Conservation (phyloP, 2,329 filamentous ascomycete species). For the Xenoacremonium recifei region DNA sequence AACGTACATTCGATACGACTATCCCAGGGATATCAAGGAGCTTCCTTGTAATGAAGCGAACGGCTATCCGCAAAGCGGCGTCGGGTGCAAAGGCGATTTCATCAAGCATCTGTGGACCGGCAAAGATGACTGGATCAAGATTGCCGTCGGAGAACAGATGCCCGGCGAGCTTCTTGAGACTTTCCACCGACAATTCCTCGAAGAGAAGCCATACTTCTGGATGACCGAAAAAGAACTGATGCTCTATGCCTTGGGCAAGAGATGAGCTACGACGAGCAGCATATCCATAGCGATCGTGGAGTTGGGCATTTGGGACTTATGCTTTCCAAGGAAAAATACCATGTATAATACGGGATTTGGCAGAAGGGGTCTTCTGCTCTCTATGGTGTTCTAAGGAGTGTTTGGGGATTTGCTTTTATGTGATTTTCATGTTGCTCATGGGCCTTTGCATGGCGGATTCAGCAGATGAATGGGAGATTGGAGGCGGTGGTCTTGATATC, state of each 20-base stretch:
- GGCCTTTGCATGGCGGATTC: too few species aligned
- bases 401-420: slow-evolving; percentile 21
- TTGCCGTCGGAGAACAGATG: slow-evolving; percentile 36
- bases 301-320: too few species aligned
- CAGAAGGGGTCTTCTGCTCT: slow-evolving; percentile 14
- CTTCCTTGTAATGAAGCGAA: slow-evolving; percentile 43
- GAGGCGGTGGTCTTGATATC: too few species aligned
- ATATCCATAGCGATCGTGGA: too few species aligned
- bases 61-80: slow-evolving; percentile 38
- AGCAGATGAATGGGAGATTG: too few species aligned
- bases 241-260: slow-evolving; percentile 1
- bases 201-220: slow-evolving; percentile 33
- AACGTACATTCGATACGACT: slow-evolving; percentile 42
- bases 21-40: slow-evolving; percentile 37
- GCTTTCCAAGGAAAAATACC: slow-evolving; percentile 21
- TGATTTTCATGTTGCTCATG: too few species aligned
- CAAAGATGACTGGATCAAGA: slow-evolving; percentile 39
- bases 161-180: slow-evolving; percentile 34
- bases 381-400: slow-evolving; percentile 11
- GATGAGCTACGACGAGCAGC: slow-evolving; percentile 12
- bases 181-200: slow-evolving; percentile 35
- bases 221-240: slow-evolving; percentile 36
- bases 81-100: slow-evolving; percentile 39
- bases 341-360: slow-evolving; percentile 21
- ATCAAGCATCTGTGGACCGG: slow-evolving; percentile 44